Conservation (phyloP, 2,329 filamentous ascomycete genomes). For the Alternaria incomplexa region DNA sequence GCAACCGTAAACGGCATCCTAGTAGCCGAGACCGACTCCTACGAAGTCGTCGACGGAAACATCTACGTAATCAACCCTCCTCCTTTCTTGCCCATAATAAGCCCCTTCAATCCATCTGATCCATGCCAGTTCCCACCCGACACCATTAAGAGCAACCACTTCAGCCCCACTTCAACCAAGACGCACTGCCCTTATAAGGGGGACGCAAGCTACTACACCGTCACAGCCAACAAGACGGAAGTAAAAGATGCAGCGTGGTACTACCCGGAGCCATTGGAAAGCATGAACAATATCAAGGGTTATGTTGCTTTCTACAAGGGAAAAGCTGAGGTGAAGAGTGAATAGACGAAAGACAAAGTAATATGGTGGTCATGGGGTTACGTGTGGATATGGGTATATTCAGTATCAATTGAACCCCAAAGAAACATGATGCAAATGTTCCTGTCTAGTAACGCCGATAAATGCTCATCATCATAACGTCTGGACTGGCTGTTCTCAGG, state of each 20-base stretch:
- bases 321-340: conserved; percentile 28
- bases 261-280: conserved; percentile 60
- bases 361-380: background rate
- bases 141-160: conserved; percentile 52
- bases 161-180: conserved; percentile 54
- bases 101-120: background rate
- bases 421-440: background rate
- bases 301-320: conserved; percentile 65
- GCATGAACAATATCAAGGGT: conserved; percentile 59
- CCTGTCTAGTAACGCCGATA: conserved; percentile 9
- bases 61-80: conserved; percentile 53
- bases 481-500: background rate
- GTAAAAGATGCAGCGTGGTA: conserved; percentile 65
- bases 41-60: conserved; percentile 65
- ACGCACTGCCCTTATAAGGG: conserved; percentile 66
- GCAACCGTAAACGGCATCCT: conserved; percentile 58
- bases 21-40: conserved; percentile 59
- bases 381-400: background rate
- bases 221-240: conserved; percentile 57
- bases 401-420: background rate
- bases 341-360: background rate
- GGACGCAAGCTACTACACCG: conserved; percentile 62
- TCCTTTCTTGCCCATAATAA: background rate
- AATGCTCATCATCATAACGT: conserved; percentile 11
- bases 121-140: conserved; percentile 44